A percentile compares a stretch with the other conserved stretches of the same genome.
phyloP scores from a whole-genome alignment of 1,284 basidiomycete genomes.

The Neolentinus lepideus region DNA sequence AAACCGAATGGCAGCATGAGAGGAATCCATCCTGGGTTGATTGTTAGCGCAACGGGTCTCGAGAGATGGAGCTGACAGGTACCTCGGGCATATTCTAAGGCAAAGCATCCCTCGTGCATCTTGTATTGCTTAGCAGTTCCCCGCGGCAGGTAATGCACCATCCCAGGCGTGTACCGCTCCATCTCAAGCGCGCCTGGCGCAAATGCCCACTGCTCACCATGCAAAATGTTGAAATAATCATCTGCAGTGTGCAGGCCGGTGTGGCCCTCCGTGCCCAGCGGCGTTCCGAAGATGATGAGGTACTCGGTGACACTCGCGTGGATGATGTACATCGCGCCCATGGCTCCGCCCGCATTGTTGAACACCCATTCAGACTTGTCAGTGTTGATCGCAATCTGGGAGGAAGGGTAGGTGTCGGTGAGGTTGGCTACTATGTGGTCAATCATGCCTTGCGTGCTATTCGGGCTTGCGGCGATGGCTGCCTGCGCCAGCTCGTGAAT shows the following conservation, averaged over 20 bases:
- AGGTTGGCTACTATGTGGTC: conserved; percentile 73
- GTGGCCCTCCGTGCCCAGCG: conserved; percentile 95
- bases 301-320: conserved; percentile 93
- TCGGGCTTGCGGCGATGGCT: conserved; percentile 58
- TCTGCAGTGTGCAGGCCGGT: conserved; percentile 91
- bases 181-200: conserved; percentile 71
- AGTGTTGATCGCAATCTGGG: conserved; percentile 53
- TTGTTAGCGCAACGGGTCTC: not conserved
- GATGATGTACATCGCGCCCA: conserved; percentile 98
- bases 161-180: conserved; percentile 82
- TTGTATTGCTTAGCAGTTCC: conserved; percentile 94
- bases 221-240: conserved; percentile 96
- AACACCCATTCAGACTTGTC: conserved; percentile 86
- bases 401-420: conserved; percentile 53
- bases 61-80: conserved; percentile 15
- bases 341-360: conserved; percentile 97
- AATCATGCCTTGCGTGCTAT: conserved; percentile 66
- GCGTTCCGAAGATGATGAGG: conserved; percentile 93
- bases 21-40: conserved; percentile 75
- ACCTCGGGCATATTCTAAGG: conserved; percentile 93
- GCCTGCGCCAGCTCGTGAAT: conserved; percentile 68
- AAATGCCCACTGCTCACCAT: conserved; percentile 93
- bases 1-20: conserved; percentile 91
- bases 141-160: conserved; percentile 77
- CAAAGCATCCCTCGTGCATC: conserved; percentile 94